phyloP scores from a whole-genome alignment of 352 stramenopile genomes.

The Phytophthora chlamydospora region DNA sequence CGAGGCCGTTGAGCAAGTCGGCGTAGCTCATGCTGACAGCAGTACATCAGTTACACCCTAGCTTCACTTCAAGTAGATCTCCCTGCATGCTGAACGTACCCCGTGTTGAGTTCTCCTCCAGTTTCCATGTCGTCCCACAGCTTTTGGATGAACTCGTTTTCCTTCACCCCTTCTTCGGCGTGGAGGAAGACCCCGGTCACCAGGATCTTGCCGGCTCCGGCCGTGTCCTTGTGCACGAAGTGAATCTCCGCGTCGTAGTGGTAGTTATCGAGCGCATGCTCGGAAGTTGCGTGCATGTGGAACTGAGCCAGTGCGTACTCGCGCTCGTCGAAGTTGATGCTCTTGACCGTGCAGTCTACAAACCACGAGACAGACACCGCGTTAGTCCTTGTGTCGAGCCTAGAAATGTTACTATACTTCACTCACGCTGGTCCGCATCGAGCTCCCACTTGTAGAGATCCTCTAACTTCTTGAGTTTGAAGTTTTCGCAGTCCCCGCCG shows the following conservation, averaged over 20 bases:
- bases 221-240: constrained; percentile 44
- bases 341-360: constrained; percentile 47
- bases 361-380: no score
- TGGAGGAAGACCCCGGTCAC: constrained; percentile 43
- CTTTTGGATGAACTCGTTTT: constrained; percentile 49
- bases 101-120: constrained; percentile 22
- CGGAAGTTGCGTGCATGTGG: constrained; percentile 41
- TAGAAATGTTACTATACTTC: no score
- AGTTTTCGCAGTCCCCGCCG: constrained; percentile 52
- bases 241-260: constrained; percentile 44
- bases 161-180: constrained; percentile 26
- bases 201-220: constrained; percentile 21
- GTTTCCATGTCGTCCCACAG: constrained; percentile 44
- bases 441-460: constrained; percentile 74
- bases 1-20: constrained; percentile 44
- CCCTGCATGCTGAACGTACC: no score
- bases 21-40: constrained; percentile 47
- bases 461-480: constrained; percentile 62
- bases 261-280: constrained; percentile 47
- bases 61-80: no score
- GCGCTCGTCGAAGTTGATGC: constrained; percentile 37
- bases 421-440: not conserved
- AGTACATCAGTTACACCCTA: no score
- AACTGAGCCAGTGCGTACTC: constrained; percentile 57
- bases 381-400: no score